A percentile compares a stretch with the other conserved stretches of the same genome.
Conservation (phyloP, 352 stramenopile genomes). For the Vaucheria bursata region DNA sequence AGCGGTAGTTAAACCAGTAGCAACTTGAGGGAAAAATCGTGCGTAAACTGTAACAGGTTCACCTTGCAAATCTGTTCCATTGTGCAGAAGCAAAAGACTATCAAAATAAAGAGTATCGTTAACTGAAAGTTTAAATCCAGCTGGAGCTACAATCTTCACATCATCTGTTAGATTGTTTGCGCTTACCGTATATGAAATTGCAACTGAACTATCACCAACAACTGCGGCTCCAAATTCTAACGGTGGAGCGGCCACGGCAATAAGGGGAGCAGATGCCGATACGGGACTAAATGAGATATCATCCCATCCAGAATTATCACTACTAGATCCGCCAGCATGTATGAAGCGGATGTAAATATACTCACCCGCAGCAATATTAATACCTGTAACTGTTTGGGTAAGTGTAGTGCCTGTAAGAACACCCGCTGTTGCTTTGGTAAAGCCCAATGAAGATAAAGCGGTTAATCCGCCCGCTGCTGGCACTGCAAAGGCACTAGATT, state of each 20-base stretch:
- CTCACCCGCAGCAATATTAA: slow-evolving; percentile 6
- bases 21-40: slow-evolving; percentile 7
- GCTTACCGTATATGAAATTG: slow-evolving; percentile 8
- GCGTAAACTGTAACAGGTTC: slow-evolving; percentile 6
- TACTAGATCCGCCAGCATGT: slow-evolving; percentile 5
- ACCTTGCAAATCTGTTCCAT: slow-evolving; percentile 7
- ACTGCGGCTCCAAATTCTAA: slow-evolving; percentile 6
- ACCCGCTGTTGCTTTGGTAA: slow-evolving; percentile 5
- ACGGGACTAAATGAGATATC: slow-evolving; percentile 7
- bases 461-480: slow-evolving; percentile 3
- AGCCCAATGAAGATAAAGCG: slow-evolving; percentile 6
- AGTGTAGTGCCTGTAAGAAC: slow-evolving; percentile 6
- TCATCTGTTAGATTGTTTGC: slow-evolving; percentile 8
- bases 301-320: slow-evolving; percentile 7
- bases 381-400: slow-evolving; percentile 7
- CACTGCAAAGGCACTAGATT: slow-evolving; percentile 6
- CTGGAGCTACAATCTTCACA: slow-evolving; percentile 6
- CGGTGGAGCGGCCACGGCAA: slow-evolving; percentile 1
- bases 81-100: slow-evolving; percentile 7
- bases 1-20: slow-evolving; percentile 6
- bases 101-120: slow-evolving; percentile 9
- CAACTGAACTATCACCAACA: slow-evolving; percentile 7
- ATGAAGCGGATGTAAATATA: slow-evolving; percentile 8
- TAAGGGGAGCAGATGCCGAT: slow-evolving; percentile 4
- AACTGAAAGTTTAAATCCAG: slow-evolving; percentile 8